Evolutionary conservation across 352 stramenopile species (phyloP).

Genomic region (Plasmopara viticola): DNA sequence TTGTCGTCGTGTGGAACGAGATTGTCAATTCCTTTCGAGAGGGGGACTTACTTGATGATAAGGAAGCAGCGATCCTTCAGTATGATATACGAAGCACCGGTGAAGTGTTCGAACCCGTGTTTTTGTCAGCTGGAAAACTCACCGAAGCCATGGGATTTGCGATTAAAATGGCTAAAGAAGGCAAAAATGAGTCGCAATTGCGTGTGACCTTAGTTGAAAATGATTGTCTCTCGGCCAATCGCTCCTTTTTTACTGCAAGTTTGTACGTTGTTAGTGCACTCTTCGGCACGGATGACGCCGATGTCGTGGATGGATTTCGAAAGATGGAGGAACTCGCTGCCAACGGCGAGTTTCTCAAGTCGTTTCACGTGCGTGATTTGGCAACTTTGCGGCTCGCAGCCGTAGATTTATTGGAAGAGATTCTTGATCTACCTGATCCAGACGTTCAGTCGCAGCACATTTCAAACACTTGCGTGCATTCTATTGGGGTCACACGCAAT

Average conservation of each 20-base stretch:
- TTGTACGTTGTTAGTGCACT: slow-evolving; percentile 68
- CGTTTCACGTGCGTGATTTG: slow-evolving; percentile 67
- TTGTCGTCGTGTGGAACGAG: slow-evolving; percentile 79
- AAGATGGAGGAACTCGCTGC: slow-evolving; percentile 65
- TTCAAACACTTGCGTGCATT: slow-evolving; percentile 53
- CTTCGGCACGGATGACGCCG: slow-evolving; percentile 72
- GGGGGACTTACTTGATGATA: slow-evolving; percentile 67
- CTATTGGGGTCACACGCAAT: slow-evolving; percentile 80
- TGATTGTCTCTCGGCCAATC: slow-evolving; percentile 73
- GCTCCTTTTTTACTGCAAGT: slow-evolving; percentile 77
- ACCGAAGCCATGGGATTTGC: slow-evolving; percentile 61
- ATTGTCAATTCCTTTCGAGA: slow-evolving; percentile 80
- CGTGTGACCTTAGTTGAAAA: slow-evolving; percentile 72
- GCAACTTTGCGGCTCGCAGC: slow-evolving; percentile 50
- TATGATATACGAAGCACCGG: slow-evolving; percentile 83
- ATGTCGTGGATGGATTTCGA: slow-evolving; percentile 73
- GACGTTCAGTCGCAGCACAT: slow-evolving; percentile 68
- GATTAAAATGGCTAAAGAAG: slow-evolving; percentile 68
- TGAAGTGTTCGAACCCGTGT: slow-evolving; percentile 82
- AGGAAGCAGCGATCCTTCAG: slow-evolving; percentile 70
- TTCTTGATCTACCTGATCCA: slow-evolving; percentile 75
- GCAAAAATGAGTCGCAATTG: slow-evolving; percentile 74
- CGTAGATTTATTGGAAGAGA: slow-evolving; percentile 73
- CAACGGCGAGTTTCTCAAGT: slow-evolving; percentile 66
- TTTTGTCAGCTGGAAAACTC: slow-evolving; percentile 80